These are phyloP conservation scores for Phanerochaete carnosa DNA, from an alignment of 768 basidiomycete genomes.

Conservation along the genomic window DNA sequence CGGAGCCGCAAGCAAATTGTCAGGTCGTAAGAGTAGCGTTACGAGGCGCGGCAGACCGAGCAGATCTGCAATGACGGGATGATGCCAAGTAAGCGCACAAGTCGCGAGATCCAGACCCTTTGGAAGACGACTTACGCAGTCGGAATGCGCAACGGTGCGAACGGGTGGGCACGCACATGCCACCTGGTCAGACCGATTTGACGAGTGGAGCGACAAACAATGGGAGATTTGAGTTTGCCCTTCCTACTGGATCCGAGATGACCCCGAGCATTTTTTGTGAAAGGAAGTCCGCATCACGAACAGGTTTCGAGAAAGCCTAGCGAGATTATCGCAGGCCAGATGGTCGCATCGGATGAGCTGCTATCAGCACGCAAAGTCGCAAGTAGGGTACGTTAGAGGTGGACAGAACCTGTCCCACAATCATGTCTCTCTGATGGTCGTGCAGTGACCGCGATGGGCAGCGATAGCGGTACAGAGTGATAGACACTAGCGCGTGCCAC, in stretches of 20 bases:
- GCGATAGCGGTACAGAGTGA: not conserved
- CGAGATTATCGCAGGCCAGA: too few species aligned
- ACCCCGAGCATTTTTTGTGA: not conserved
- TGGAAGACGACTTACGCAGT: not conserved
- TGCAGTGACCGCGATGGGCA: not conserved
- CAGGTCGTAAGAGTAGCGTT: not conserved
- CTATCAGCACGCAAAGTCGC: not conserved
- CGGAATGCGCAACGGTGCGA: not conserved
- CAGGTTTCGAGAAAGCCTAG: not conserved
- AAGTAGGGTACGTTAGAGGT: too few species aligned
- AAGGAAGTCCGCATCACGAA: not conserved
- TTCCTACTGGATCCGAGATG: not conserved
- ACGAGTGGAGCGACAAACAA: not conserved
- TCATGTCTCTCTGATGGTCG: conserved; percentile 3
- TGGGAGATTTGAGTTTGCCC: not conserved
- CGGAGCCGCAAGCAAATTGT: not conserved
- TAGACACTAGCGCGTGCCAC: conserved; percentile 2
- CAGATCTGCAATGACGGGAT: not conserved
- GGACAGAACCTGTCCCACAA: not conserved
- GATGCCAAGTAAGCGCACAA: not conserved
- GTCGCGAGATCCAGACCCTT: not conserved
- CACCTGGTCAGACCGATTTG: not conserved
- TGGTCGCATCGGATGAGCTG: not conserved
- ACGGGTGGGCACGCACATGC: not conserved
- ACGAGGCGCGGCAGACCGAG: not conserved